A percentile compares a stretch with the other conserved stretches of the same genome.
Conservation (phyloP, 2,329 filamentous ascomycete species). For the Fusarium sp. region DNA sequence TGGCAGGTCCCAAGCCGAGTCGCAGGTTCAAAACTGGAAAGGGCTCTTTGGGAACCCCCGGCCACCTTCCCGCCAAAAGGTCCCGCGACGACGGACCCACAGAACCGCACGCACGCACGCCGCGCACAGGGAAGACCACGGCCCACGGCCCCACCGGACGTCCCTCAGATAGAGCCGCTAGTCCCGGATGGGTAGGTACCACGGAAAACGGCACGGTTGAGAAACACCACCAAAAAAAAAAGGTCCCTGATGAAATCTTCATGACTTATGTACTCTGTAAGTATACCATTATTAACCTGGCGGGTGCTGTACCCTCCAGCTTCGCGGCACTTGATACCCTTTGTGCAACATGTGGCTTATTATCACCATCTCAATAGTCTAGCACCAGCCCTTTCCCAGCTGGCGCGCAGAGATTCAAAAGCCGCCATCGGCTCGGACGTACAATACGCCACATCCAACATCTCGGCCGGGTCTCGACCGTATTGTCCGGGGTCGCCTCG, state of each 20-base stretch:
- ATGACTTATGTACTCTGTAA: neutral
- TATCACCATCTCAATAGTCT: neutral
- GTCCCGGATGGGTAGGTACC: conserved; percentile 41
- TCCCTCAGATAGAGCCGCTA: conserved; percentile 33
- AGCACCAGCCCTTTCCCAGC: neutral
- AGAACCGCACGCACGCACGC: conserved; percentile 29
- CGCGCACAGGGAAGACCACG: conserved; percentile 34
- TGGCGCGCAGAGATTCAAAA: conserved; percentile 25
- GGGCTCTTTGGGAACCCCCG: conserved; percentile 12
- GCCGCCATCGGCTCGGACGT: conserved; percentile 11
- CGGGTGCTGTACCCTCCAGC: neutral
- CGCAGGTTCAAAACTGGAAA: conserved; percentile 37
- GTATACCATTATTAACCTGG: neutral
- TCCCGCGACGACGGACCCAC: conserved; percentile 43
- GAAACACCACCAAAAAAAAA: conserved; percentile 21
- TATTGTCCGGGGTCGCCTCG: conserved; percentile 22
- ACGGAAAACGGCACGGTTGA: conserved; percentile 31
- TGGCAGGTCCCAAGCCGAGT: conserved; percentile 26
- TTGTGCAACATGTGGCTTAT: neutral
- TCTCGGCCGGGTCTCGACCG: conserved; percentile 37
- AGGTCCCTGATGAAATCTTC: conserved; percentile 1
- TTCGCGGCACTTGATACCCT: neutral
- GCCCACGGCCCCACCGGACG: conserved; percentile 30
- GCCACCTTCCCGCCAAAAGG: conserved; percentile 45
- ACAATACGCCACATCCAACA: conserved; percentile 32